Evolutionary conservation across 225 moss, liverwort and hornwort genomes (phyloP).

Genomic region (Rhytidiadelphus loreus): DNA sequence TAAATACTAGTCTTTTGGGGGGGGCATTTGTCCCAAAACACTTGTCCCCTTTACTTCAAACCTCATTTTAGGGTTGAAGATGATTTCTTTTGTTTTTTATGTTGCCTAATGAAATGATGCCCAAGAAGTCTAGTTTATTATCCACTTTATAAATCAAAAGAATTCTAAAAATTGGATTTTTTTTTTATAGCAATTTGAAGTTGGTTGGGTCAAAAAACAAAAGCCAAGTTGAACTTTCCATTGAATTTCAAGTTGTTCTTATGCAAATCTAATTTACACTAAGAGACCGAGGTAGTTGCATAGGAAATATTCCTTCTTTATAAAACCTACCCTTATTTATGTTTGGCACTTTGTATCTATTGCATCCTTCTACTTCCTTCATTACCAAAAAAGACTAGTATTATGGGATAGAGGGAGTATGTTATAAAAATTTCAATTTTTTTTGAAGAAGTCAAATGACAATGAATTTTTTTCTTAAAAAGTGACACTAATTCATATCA

Average conservation of each 20-base stretch:
- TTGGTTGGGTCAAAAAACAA: neutral
- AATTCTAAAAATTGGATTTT: neutral
- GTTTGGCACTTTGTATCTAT: too few species aligned
- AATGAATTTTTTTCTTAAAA: too few species aligned
- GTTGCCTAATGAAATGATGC: neutral
- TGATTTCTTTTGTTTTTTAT: neutral
- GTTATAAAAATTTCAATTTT: neutral
- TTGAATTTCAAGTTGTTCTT: neutral
- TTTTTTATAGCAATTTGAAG: neutral
- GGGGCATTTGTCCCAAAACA: neutral
- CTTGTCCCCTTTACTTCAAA: neutral
- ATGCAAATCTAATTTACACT: too few species aligned
- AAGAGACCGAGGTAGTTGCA: too few species aligned
- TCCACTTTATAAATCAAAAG: neutral
- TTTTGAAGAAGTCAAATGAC: neutral
- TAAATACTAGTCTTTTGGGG: neutral
- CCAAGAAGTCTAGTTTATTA: neutral
- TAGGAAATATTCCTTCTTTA: too few species aligned
- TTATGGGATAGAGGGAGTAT: neutral
- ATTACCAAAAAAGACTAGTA: neutral
- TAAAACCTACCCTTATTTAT: too few species aligned
- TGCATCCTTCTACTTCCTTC: too few species aligned
- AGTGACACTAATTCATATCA: neutral
- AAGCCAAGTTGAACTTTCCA: neutral
- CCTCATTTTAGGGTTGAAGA: neutral